These are phyloP conservation scores for Aphanomyces euteiches DNA, from an alignment of 352 stramenopile species.

Conservation along the genomic window DNA sequence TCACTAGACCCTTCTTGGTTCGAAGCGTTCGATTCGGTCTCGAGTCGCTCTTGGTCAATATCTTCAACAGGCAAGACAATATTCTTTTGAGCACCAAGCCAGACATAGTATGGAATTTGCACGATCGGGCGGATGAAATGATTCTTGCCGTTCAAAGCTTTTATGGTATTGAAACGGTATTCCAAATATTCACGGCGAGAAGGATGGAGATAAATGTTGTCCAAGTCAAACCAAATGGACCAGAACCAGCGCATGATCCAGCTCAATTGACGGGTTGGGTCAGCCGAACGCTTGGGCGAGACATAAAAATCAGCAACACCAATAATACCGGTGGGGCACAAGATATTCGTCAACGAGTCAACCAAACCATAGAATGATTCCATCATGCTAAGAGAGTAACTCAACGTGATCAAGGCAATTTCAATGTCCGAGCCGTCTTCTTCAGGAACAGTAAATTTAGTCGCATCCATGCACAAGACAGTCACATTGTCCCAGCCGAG, in stretches of 20 bases:
- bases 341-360: slow-evolving; percentile 16
- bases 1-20: neutral
- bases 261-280: slow-evolving; percentile 24
- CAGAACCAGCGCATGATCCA: slow-evolving; percentile 29
- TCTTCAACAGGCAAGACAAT: neutral
- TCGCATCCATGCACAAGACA: slow-evolving; percentile 36
- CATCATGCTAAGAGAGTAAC: slow-evolving; percentile 47
- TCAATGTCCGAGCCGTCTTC: slow-evolving; percentile 34
- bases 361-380: slow-evolving; percentile 19
- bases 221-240: slow-evolving; percentile 24
- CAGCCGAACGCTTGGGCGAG: slow-evolving; percentile 20
- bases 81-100: slow-evolving; percentile 23
- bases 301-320: slow-evolving; percentile 28
- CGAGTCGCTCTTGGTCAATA: neutral
- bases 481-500: slow-evolving; percentile 35
- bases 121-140: slow-evolving; percentile 23
- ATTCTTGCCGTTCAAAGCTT: slow-evolving; percentile 16
- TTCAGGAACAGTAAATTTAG: slow-evolving; percentile 25
- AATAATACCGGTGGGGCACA: slow-evolving; percentile 20
- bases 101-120: slow-evolving; percentile 27
- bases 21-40: slow-evolving; percentile 14
- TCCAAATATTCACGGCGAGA: slow-evolving; percentile 23
- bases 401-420: slow-evolving; percentile 35
- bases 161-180: slow-evolving; percentile 22
- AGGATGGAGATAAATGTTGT: slow-evolving; percentile 27